Conservation (phyloP, 2,329 filamentous ascomycete species). For the Phoma sp. region DNA sequence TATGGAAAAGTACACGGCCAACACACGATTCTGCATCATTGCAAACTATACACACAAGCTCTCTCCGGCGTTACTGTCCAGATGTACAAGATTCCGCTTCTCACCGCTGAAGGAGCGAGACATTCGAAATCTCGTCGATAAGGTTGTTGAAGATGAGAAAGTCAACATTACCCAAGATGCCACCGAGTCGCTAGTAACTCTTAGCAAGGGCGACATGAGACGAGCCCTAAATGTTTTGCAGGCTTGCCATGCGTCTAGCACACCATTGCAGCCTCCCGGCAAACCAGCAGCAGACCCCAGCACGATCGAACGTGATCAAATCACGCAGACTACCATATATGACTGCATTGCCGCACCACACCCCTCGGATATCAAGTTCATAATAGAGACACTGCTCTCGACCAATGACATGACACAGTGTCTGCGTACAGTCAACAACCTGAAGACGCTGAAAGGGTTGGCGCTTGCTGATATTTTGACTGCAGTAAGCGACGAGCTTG, state of each 20-base stretch:
- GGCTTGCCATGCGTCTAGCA: constrained; percentile 93
- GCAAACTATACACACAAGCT: constrained; percentile 99
- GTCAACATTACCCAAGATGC: constrained; percentile 85
- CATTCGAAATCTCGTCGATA: constrained; percentile 83
- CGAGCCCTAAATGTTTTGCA: constrained; percentile 93
- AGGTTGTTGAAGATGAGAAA: constrained; percentile 84
- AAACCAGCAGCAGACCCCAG: constrained; percentile 56
- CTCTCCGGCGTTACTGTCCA: constrained; percentile 86
- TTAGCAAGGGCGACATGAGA: constrained; percentile 97
- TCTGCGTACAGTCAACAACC: constrained; percentile 81
- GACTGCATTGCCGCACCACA: constrained; percentile 96
- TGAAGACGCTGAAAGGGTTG: constrained; percentile 85
- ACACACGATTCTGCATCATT: constrained; percentile 97
- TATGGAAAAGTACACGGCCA: constrained; percentile 99
- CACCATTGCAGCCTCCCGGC: constrained; percentile 59
- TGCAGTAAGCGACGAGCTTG: constrained; percentile 80
- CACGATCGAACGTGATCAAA: constrained; percentile 77
- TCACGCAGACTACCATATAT: constrained; percentile 92
- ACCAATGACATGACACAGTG: constrained; percentile 90
- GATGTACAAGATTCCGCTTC: constrained; percentile 94
- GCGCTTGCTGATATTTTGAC: constrained; percentile 94
- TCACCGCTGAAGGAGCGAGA: constrained; percentile 89
- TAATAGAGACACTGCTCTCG: constrained; percentile 80
- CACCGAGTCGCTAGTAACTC: constrained; percentile 78
- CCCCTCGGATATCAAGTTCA: constrained; percentile 83